Base-by-base conservation (phyloP, 202 grass and related monocot species). In the Digitaria exilis region DNA sequence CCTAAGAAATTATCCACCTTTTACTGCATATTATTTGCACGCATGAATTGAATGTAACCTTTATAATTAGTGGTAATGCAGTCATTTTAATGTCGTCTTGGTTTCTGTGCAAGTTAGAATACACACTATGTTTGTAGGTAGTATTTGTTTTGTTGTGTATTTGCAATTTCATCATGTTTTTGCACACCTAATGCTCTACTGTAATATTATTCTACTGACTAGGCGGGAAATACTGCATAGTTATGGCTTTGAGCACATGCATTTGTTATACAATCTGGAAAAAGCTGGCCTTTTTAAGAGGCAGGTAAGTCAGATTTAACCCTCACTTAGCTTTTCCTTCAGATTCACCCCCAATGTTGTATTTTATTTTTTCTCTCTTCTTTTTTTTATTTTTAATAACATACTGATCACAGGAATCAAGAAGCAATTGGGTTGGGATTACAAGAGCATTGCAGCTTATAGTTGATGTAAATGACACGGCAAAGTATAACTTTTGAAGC, bases 201-300 rank as follows among this genome's bases (percentile, higher is more conserved):
- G 15, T 55, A 25, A 25, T 21, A 34, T 46, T 75, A 14, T 81
- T 69, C 63, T 71, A 71, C 64, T 32, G 43, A 28, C 43, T 85
- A 98, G 96, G 87, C 82, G 91, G 41, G 96, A 98, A 84, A 95
- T 98, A 84, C 89, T 98, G 34, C 96, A 98, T 62, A 95, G 93
- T 77, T 98, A 98, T 87, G 96, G 96, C 70, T 98, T 94, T 88
- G 96, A 95, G 78, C 87, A 98, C 81, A 90, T 98, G 91, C 46
- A 84, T 25, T 87, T 94, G 70, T 84, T 98, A 78, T 89, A 94
- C 87, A 95, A 93, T 93, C 89, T 98, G 78, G 96, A 98, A 88
- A 95, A 98, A 4, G 91, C 85, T 58, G 87, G 93, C 49, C 89
- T 98, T 75, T 84, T 94, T 70, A 98, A 92, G 87, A 92, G 76